Percentiles rank a stretch among this genome's conserved stretches.
phyloP scores from a whole-genome alignment of 2,329 filamentous ascomycete species.

The Aspergillus sp. region DNA sequence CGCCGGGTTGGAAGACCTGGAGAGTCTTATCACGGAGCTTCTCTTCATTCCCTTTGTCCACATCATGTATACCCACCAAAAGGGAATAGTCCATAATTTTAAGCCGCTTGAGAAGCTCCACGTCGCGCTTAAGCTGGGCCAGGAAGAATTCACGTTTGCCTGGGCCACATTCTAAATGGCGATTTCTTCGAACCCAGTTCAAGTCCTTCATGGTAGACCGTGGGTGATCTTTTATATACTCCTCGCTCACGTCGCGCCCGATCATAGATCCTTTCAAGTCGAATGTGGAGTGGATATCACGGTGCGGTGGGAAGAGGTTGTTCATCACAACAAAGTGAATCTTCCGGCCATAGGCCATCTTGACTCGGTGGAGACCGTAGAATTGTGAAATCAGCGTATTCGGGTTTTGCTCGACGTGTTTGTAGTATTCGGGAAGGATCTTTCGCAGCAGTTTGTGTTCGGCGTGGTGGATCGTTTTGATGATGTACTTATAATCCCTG shows the following conservation, averaged over 20 bases:
- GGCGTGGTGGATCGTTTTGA: constrained; percentile 97
- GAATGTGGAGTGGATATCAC: constrained; percentile 96
- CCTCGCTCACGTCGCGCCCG: constrained; percentile 86
- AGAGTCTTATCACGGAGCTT: constrained; percentile 87
- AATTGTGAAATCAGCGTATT: constrained; percentile 98
- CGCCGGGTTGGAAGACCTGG: constrained; percentile 89
- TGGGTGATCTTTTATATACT: constrained; percentile 83
- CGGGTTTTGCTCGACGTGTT: constrained; percentile 87
- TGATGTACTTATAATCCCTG: constrained; percentile 99
- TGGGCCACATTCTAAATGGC: constrained; percentile 83
- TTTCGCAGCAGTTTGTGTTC: constrained; percentile 59
- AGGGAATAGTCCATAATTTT: constrained; percentile 99
- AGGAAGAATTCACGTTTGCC: constrained; percentile 86
- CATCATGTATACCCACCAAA: constrained; percentile 88
- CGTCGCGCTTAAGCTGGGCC: constrained; percentile 83
- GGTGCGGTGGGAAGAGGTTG: constrained; percentile 94
- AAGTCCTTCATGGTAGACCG: constrained; percentile 93
- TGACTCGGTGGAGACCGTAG: constrained; percentile 94
- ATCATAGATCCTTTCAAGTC: constrained; percentile 96
- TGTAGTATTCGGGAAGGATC: constrained; percentile 80
- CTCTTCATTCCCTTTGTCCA: constrained; percentile 88
- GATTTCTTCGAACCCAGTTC: constrained; percentile 87
- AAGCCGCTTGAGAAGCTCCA: constrained; percentile 78
- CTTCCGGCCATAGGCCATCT: constrained; percentile 96
- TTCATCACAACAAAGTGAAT: constrained; percentile 99